Evolutionary conservation across 2,329 filamentous ascomycete species (phyloP).

Genomic region (Ascochyta rabiei): DNA sequence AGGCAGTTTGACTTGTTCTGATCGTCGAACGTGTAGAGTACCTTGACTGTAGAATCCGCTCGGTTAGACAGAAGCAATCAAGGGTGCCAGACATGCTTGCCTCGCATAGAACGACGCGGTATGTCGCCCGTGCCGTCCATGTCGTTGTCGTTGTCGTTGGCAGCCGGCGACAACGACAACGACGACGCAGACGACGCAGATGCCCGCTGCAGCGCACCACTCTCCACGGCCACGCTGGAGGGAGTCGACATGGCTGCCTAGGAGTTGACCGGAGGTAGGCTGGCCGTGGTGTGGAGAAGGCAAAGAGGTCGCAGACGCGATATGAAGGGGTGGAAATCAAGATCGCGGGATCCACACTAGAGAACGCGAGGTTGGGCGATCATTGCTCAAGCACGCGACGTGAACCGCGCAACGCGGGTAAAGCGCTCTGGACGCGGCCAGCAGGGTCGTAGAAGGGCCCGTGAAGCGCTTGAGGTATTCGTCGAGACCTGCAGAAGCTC

Average conservation of each 20-base stretch:
- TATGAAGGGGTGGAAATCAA: conserved; percentile 27
- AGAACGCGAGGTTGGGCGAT: conserved; percentile 43
- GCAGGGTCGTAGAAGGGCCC: conserved; percentile 16
- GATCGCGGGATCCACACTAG: conserved; percentile 22
- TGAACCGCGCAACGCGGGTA: conserved; percentile 26
- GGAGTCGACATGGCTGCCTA: conserved; percentile 45
- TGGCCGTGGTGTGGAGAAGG: conserved; percentile 25
- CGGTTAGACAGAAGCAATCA: conserved; percentile 25
- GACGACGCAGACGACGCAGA: conserved; percentile 21
- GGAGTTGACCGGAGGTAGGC: conserved; percentile 20
- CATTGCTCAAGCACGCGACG: conserved; percentile 44
- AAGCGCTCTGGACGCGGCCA: conserved; percentile 4
- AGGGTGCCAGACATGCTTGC: conserved; percentile 37
- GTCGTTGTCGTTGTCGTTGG: conserved; percentile 22
- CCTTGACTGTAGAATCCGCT: conserved; percentile 72
- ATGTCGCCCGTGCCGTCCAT: conserved; percentile 40
- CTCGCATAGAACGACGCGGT: conserved; percentile 55
- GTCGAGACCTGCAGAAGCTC: not conserved
- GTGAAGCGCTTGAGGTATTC: conserved; percentile 3
- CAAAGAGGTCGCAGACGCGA: conserved; percentile 19
- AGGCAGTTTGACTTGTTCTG: conserved; percentile 88
- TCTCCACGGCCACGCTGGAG: conserved; percentile 27
- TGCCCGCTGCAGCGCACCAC: conserved; percentile 30
- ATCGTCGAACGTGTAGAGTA: conserved; percentile 94
- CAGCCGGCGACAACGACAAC: conserved; percentile 20